These are phyloP conservation scores for Kwoniella mangroviensis DNA, from an alignment of 768 basidiomycete genomes.

Conservation along the genomic window DNA sequence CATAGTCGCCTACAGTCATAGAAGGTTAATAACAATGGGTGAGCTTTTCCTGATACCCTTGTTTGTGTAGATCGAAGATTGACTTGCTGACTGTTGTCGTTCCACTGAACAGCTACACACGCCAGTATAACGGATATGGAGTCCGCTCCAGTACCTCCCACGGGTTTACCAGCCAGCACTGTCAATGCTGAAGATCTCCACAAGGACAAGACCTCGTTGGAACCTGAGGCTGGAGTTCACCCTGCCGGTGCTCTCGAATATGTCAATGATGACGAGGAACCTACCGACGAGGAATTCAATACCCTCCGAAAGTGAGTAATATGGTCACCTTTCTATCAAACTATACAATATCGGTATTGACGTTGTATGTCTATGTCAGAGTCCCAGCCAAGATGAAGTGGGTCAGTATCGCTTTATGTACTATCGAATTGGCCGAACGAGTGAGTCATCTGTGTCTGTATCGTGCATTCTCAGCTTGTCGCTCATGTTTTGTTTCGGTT, in stretches of 20 bases:
- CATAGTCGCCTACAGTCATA: not conserved
- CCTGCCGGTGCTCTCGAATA: constrained; percentile 22
- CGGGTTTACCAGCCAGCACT: constrained; percentile 21
- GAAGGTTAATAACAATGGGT: constrained; percentile 13
- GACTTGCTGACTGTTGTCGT: no score
- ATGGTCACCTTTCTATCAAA: no score
- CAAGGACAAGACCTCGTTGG: constrained; percentile 14
- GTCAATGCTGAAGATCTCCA: constrained; percentile 7
- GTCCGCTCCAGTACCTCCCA: constrained; percentile 33
- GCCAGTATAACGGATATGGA: constrained; percentile 30
- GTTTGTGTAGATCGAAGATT: no score
- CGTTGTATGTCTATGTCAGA: no score
- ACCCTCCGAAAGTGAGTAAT: constrained; percentile 44
- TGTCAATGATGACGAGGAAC: constrained; percentile 32
- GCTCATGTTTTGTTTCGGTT: not conserved
- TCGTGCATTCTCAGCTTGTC: not conserved
- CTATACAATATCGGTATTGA: no score
- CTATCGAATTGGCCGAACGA: constrained; percentile 57
- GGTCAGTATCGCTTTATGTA: constrained; percentile 53
- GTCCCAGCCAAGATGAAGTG: constrained; percentile 32
- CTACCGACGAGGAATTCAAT: constrained; percentile 46
- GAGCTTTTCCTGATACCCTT: not conserved
- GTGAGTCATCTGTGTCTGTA: constrained; percentile 13
- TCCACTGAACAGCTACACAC: constrained; percentile 20
- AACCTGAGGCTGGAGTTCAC: constrained; percentile 9